Percentiles rank a stretch among this genome's conserved stretches.
Conservation (phyloP, 2,329 filamentous ascomycete genomes). For the Colletotrichum sp. region DNA sequence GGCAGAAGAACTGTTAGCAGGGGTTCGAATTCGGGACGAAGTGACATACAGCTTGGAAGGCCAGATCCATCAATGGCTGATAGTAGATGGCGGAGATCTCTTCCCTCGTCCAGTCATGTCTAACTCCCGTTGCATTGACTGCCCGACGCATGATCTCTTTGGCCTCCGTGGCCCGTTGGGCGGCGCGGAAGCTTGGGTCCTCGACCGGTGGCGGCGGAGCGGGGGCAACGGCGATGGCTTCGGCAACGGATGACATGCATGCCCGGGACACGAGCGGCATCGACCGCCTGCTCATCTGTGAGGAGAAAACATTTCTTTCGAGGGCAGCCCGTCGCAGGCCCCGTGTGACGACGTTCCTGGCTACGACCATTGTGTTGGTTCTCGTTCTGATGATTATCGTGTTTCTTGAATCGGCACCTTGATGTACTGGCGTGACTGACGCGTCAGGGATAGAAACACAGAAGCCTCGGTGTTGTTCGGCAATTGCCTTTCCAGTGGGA, state of each 20-base stretch:
- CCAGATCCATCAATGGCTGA: conserved; percentile 79
- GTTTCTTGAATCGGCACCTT: background rate
- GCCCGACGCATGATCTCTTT: conserved; percentile 52
- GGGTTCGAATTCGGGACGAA: background rate
- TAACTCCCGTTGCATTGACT: conserved; percentile 62
- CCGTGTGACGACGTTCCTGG: background rate
- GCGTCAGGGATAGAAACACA: background rate
- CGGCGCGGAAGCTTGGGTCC: background rate
- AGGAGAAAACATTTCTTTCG: background rate
- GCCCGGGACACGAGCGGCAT: background rate
- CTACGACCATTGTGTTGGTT: background rate
- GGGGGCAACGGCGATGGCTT: conserved; percentile 6
- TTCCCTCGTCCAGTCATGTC: conserved; percentile 80
- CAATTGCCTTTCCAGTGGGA: background rate
- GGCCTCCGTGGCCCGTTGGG: conserved; percentile 5
- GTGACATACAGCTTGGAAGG: conserved; percentile 71
- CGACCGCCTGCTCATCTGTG: background rate
- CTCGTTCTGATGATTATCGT: background rate
- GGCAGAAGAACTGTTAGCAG: background rate
- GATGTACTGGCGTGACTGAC: background rate
- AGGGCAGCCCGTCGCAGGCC: background rate
- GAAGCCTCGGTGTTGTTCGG: background rate
- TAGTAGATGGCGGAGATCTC: conserved; percentile 85
- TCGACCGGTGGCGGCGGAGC: conserved; percentile 7
- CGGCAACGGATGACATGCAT: conserved; percentile 14